Evolutionary conservation across 371 early-diverging fungal species (phyloP).

Genomic region (Rhizopus sp.): DNA sequence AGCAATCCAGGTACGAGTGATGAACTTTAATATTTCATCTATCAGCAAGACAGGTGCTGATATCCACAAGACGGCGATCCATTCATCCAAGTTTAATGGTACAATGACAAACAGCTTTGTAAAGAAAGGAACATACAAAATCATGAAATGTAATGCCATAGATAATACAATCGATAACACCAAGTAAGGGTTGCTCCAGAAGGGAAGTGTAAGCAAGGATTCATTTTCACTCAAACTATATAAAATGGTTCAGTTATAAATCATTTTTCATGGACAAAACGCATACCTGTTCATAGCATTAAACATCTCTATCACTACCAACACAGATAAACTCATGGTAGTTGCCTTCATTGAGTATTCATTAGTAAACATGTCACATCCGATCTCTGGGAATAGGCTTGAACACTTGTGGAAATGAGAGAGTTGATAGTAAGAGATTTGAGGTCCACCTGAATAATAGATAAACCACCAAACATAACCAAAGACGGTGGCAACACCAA

Average conservation of each 20-base stretch:
- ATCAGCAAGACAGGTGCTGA: slow-evolving; percentile 89
- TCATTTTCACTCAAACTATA: slow-evolving; percentile 91
- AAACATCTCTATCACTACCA: slow-evolving; percentile 97
- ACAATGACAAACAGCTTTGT: slow-evolving; percentile 85
- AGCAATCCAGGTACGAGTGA: slow-evolving; percentile 69
- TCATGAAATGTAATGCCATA: slow-evolving; percentile 92
- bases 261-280: slow-evolving; percentile 44
- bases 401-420: slow-evolving; percentile 91
- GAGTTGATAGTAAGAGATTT: slow-evolving; percentile 85
- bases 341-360: slow-evolving; percentile 84
- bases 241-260: slow-evolving; percentile 84
- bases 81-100: slow-evolving; percentile 85
- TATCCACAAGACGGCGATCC: slow-evolving; percentile 89
- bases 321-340: slow-evolving; percentile 92
- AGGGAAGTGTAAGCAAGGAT: slow-evolving; percentile 84
- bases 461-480: slow-evolving; percentile 99
- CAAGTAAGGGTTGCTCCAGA: slow-evolving; percentile 90
- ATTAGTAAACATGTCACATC: slow-evolving; percentile 88
- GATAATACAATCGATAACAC: slow-evolving; percentile 82
- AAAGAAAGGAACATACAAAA: slow-evolving; percentile 91
- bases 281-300: slow-evolving; percentile 84
- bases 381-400: slow-evolving; percentile 85
- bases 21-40: slow-evolving; percentile 90
- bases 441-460: slow-evolving; percentile 84
- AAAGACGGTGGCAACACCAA: slow-evolving; percentile 93